phyloP scores from a whole-genome alignment of 306 rosid species.

The Malus sieversii region DNA sequence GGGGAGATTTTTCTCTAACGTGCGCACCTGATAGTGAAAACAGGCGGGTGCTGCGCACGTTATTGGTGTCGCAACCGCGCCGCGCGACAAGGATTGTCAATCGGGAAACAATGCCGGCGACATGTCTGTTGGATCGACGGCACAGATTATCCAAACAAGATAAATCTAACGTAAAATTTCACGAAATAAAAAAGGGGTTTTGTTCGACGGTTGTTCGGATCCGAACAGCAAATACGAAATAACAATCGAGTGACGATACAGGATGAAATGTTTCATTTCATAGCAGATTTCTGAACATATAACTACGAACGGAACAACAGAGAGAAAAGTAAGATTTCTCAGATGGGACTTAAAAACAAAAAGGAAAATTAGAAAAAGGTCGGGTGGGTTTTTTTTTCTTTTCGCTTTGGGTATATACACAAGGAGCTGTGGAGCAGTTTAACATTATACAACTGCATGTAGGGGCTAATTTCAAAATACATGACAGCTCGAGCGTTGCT shows the following conservation, averaged over 20 bases:
- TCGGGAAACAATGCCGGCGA: constrained; percentile 31
- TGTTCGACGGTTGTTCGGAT: neutral
- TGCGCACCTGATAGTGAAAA: neutral
- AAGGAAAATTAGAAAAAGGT: neutral
- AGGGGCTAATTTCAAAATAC: neutral
- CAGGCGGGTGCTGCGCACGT: neutral
- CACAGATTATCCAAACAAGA: neutral
- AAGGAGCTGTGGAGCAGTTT: neutral
- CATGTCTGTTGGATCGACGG: constrained; percentile 21
- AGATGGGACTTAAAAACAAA: constrained; percentile 20
- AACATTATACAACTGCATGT: neutral
- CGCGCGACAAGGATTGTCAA: constrained; percentile 18
- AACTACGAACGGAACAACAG: constrained; percentile 26
- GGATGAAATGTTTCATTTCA: neutral
- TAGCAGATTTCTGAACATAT: neutral
- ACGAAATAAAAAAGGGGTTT: neutral
- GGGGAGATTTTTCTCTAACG: neutral
- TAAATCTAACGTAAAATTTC: neutral
- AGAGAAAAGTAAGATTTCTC: constrained; percentile 22
- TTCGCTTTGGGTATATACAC: neutral
- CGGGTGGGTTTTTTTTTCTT: neutral
- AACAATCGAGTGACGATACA: neutral
- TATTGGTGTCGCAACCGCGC: neutral
- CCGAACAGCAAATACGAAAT: neutral
- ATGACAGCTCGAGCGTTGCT: constrained; percentile 6